These are phyloP conservation scores for Dillenia turbinata DNA, from an alignment of 164 flowering plant genomes.

Conservation along the genomic window DNA sequence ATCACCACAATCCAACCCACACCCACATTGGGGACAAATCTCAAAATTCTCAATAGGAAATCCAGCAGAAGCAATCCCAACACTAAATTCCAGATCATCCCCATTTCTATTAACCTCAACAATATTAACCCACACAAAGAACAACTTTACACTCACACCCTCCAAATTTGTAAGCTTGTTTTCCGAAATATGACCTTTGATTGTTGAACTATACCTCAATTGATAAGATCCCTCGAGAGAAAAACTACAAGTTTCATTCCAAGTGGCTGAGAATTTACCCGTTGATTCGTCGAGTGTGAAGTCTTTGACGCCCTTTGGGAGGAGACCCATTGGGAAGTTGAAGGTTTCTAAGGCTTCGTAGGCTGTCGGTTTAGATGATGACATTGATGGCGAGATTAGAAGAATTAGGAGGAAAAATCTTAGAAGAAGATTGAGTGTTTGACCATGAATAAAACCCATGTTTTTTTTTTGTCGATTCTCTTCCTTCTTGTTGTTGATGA, in stretches of 20 bases:
- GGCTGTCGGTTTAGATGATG: conserved; percentile 15
- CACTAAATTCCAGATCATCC: conserved; percentile 34
- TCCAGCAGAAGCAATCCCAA: conserved; percentile 40
- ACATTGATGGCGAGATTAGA: too few species aligned
- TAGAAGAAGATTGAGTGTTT: too few species aligned
- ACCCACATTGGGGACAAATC: conserved; percentile 45
- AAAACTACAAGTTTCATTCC: conserved; percentile 39
- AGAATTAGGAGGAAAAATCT: too few species aligned
- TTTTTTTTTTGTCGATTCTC: too few species aligned
- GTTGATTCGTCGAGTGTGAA: conserved; percentile 39
- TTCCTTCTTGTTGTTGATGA: too few species aligned
- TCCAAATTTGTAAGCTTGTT: conserved; percentile 31
- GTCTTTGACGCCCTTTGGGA: conserved; percentile 36
- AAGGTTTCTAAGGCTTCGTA: conserved; percentile 31
- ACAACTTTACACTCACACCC: conserved; percentile 46
- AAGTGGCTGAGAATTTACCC: conserved; percentile 38
- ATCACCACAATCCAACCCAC: conserved; percentile 34
- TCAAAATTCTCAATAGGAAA: conserved; percentile 37
- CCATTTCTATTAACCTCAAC: conserved; percentile 35
- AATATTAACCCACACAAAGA: conserved; percentile 45
- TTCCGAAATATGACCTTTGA: conserved; percentile 35
- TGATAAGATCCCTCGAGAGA: conserved; percentile 44
- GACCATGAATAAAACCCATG: too few species aligned
- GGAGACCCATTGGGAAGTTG: conserved; percentile 48
- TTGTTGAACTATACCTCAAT: conserved; percentile 34